phyloP scores from a whole-genome alignment of 257 asterid species.

The Przewalskia tangutica region DNA sequence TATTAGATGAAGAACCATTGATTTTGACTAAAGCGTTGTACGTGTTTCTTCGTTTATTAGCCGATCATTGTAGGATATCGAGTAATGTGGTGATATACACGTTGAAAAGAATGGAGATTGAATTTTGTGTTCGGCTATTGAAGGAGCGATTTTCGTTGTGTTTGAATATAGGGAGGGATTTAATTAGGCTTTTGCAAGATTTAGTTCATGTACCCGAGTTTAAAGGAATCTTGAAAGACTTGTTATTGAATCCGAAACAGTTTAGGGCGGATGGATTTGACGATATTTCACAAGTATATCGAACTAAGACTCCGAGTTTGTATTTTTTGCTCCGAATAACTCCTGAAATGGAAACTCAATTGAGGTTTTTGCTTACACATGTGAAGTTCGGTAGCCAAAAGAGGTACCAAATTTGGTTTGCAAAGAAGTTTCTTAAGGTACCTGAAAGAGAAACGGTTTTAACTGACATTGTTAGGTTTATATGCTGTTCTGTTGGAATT shows the following conservation, averaged over 20 bases:
- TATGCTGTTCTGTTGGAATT: slow-evolving; percentile 60
- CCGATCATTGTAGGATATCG: slow-evolving; percentile 51
- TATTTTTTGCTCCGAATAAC: slow-evolving; percentile 57
- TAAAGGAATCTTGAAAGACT: slow-evolving; percentile 56
- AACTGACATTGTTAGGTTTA: slow-evolving; percentile 58
- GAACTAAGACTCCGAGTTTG: slow-evolving; percentile 38
- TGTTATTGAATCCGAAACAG: slow-evolving; percentile 34
- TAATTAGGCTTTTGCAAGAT: slow-evolving; percentile 67
- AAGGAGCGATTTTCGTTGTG: slow-evolving; percentile 54
- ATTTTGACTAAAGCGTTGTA: slow-evolving; percentile 22
- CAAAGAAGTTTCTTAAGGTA: slow-evolving; percentile 36
- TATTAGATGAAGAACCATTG: slow-evolving; percentile 48
- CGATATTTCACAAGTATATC: slow-evolving; percentile 41
- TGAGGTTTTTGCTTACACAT: slow-evolving; percentile 58
- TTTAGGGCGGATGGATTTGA: slow-evolving; percentile 34
- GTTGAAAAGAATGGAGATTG: slow-evolving; percentile 51
- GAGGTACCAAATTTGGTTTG: slow-evolving; percentile 60
- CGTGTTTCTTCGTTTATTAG: slow-evolving; percentile 30
- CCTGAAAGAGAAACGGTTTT: slow-evolving; percentile 41
- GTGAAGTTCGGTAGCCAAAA: slow-evolving; percentile 57
- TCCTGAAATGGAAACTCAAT: slow-evolving; percentile 72
- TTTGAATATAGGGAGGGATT: slow-evolving; percentile 64
- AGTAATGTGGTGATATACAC: slow-evolving; percentile 24
- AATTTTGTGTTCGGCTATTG: slow-evolving; percentile 44
- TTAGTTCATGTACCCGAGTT: slow-evolving; percentile 60